Evolutionary conservation across 2,329 filamentous ascomycete genomes (phyloP).

Genomic region (Aspergillus persii): DNA sequence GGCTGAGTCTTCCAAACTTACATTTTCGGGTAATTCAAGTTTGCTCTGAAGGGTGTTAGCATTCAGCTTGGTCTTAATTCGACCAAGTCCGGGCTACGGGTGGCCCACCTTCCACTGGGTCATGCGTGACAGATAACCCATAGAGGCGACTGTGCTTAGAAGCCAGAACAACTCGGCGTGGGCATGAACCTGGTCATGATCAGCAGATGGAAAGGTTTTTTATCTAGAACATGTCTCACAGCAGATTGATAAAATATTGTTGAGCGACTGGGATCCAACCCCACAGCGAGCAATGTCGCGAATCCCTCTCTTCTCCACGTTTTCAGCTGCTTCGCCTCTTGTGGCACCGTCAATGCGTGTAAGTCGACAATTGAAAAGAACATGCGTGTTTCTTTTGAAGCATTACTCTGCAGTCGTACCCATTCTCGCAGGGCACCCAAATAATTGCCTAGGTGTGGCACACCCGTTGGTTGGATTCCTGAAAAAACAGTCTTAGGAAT

Average conservation of each 20-base stretch:
- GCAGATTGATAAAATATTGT: slow-evolving; percentile 80
- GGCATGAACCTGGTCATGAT: slow-evolving; percentile 58
- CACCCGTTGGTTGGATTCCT: slow-evolving; percentile 92
- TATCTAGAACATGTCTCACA: slow-evolving; percentile 46
- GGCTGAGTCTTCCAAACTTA: slow-evolving; percentile 55
- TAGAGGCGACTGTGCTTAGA: slow-evolving; percentile 83
- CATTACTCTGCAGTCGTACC: slow-evolving; percentile 72
- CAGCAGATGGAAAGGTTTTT: not conserved
- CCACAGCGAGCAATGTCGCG: slow-evolving; percentile 78
- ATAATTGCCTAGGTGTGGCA: slow-evolving; percentile 95
- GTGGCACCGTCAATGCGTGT: slow-evolving; percentile 82
- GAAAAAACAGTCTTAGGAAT: slow-evolving; percentile 68
- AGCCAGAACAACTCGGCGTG: slow-evolving; percentile 98
- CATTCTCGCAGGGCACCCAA: slow-evolving; percentile 84
- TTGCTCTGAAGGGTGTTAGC: slow-evolving; percentile 60
- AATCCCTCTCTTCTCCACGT: slow-evolving; percentile 70
- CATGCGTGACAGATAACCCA: slow-evolving; percentile 96
- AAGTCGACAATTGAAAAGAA: slow-evolving; percentile 89
- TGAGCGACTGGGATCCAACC: slow-evolving; percentile 72
- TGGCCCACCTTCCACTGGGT: slow-evolving; percentile 89
- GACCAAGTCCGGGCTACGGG: not conserved
- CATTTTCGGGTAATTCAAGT: slow-evolving; percentile 61
- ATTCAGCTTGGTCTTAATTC: not conserved
- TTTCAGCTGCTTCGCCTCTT: slow-evolving; percentile 61
- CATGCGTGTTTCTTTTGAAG: slow-evolving; percentile 58